These are phyloP conservation scores for Gastrolobium bilobum DNA, from an alignment of 306 rosid genomes.

Conservation along the genomic window DNA sequence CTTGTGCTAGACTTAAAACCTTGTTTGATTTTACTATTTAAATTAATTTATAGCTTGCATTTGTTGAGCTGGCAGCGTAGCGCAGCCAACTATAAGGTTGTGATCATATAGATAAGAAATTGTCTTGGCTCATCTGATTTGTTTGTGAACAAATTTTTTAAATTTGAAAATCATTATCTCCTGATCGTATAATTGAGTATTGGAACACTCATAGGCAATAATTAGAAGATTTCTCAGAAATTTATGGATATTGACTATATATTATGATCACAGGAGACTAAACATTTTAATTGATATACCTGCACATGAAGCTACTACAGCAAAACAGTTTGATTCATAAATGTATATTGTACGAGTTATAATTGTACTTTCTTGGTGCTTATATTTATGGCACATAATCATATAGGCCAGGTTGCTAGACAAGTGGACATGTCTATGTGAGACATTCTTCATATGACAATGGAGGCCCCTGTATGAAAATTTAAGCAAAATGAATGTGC, in stretches of 20 bases:
- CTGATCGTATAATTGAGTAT: neutral
- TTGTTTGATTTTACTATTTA: conserved; percentile 20
- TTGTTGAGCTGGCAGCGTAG: conserved; percentile 38
- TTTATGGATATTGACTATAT: conserved; percentile 39
- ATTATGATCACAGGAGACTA: conserved; percentile 32
- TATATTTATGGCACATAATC: conserved; percentile 37
- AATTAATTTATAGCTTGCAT: conserved; percentile 37
- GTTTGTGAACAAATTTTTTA: neutral
- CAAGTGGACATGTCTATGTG: conserved; percentile 55
- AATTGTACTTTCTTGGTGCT: conserved; percentile 40
- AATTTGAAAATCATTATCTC: conserved; percentile 27
- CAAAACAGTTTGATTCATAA: conserved; percentile 27
- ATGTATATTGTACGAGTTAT: conserved; percentile 7
- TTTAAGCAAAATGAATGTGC: neutral
- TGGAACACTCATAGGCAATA: conserved; percentile 43
- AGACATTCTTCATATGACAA: conserved; percentile 43
- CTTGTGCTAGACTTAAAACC: conserved; percentile 27
- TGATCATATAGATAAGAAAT: conserved; percentile 5
- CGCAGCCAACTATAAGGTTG: conserved; percentile 17
- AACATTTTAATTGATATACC: conserved; percentile 31
- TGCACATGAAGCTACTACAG: conserved; percentile 36
- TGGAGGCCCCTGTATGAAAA: conserved; percentile 31
- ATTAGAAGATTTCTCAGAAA: conserved; percentile 25
- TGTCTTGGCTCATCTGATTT: conserved; percentile 16
- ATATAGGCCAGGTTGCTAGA: conserved; percentile 47